Conservation (phyloP, 345 rosid genomes). For the Gossypium herbaceum region DNA sequence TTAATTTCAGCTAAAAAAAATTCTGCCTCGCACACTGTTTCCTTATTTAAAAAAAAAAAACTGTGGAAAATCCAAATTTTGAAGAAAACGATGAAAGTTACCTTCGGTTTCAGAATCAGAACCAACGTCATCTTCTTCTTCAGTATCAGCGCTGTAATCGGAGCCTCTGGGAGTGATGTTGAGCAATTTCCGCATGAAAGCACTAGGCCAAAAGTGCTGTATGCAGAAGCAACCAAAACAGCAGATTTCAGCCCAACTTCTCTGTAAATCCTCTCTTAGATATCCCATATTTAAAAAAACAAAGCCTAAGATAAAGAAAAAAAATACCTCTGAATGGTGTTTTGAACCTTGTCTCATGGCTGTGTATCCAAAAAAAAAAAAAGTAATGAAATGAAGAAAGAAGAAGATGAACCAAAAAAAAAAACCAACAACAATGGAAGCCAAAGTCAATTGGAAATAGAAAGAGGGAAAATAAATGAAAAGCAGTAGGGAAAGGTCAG, state of each 20-base stretch:
- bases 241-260: conserved; percentile 62
- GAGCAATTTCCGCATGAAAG: conserved; percentile 75
- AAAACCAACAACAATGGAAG: not conserved
- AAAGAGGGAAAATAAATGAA: not conserved
- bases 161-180: conserved; percentile 59
- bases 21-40: too few relatives aligned
- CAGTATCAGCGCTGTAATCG: conserved; percentile 81
- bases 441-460: not conserved
- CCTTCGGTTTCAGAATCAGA: conserved; percentile 51
- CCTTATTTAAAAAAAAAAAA: not conserved
- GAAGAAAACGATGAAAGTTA: conserved; percentile 9
- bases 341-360: conserved; percentile 39
- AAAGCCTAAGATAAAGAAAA: not conserved
- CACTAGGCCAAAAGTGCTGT: conserved; percentile 80
- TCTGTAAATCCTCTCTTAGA: conserved; percentile 48
- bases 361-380: conserved; percentile 7
- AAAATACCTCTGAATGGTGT: conserved; percentile 39
- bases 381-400: not conserved
- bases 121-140: conserved; percentile 35
- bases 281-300: conserved; percentile 12
- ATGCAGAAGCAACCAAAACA: conserved; percentile 81
- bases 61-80: not conserved
- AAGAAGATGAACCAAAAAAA: not conserved
- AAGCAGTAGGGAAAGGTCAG: not conserved
- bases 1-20: too few relatives aligned